Base-by-base conservation (phyloP, 331 rosid genomes). In the Prunus yedoensis region DNA sequence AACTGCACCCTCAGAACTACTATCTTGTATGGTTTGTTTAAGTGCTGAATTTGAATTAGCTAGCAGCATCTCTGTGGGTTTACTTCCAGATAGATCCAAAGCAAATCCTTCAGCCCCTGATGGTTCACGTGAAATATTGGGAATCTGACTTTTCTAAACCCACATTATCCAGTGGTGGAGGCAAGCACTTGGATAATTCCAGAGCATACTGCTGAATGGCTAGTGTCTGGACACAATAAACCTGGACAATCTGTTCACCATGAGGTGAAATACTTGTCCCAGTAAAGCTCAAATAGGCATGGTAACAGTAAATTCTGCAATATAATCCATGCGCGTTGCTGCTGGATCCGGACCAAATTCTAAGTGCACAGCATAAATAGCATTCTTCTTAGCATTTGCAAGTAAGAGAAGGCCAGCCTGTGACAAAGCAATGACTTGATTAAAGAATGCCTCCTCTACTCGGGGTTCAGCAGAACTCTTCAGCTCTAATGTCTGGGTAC, bases 161-260 rank as follows among this genome's bases (percentile, higher is more conserved):
- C 47, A 82, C 71, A 71, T 84, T 88, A 81, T 92, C 98, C 62
- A 88, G 47, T 0, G 91, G 98, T 1, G 98, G 93, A 28, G 99
- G 99, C 82, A 95, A 88, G 84, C 99, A 95, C 84, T 91, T 96
- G 64, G 94, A 85, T 69, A 95, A 88, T 75, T 95, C 94, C 91
- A 95, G 87, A 75, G 99, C 99, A 88, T 95, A 95, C 78, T 95
- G 97, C 79, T 92, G 99, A 82, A 95, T 95, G 72, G 99, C 99
- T 80, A 85, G 94, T 59, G 99, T 95, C 85, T 95, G 98, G 77
- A 95, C 99, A 80, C 99, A 95, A 88, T 91, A 95, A 78, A 95
- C 94, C 89, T 88, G 98, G 82, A 92, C 89, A 78, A 87, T 78
- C 69, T 95, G 96, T 74, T 91, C 96, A 21, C 90, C 89, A 68